Base-by-base conservation (phyloP, 2,329 filamentous ascomycete species). In the Trichoderma sp. region DNA sequence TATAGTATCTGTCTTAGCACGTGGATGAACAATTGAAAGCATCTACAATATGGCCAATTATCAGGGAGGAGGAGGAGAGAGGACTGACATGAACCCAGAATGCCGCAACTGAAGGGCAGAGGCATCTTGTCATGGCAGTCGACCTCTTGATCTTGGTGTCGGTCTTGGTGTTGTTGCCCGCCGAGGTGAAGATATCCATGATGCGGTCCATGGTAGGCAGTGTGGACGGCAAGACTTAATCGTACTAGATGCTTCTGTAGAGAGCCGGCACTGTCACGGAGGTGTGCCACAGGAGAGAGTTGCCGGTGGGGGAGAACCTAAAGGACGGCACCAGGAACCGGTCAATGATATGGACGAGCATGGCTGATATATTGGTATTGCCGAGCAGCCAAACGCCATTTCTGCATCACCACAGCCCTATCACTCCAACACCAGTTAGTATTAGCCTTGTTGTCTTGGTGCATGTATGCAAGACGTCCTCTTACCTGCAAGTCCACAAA, bases 71-170 rank as follows among this genome's bases (percentile, higher is more conserved):
- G 17, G 28, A 21, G n/a, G 26, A n/a, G 17, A 19, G 34, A 47
- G 26, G 64, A 64, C 64, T 57, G 14, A 64, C 54, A 58, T 66
- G 60, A 30, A 54, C 61, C 61, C 61, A 66, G 21, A 64, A 66
- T 43, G 60, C 64, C 28, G 55, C 21, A 50, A 66, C 54, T 30
- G 47, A 55, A n/a, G 65, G 60, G 48, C 65, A 64, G 52, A 60
- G 43, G 43, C 65, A 66, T 43, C 47, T 30, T 56, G 65, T 45
- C 14, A 64, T 43, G 17, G 56, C 21, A 19, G 65, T 44, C 15
- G 64, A 21, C 15, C 30, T 66, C 44, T 50, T 66, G 14, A 30
- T 26, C 34, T 63, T 65, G 54, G 21, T n/a, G 30, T 63, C 47
- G 24, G 30, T 26, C 34, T 63, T 65, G 54, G 21, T n/a, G 30